Evolutionary conservation across 2,329 filamentous ascomycete genomes (phyloP).

Genomic region (Dendrostoma leiphaemia): DNA sequence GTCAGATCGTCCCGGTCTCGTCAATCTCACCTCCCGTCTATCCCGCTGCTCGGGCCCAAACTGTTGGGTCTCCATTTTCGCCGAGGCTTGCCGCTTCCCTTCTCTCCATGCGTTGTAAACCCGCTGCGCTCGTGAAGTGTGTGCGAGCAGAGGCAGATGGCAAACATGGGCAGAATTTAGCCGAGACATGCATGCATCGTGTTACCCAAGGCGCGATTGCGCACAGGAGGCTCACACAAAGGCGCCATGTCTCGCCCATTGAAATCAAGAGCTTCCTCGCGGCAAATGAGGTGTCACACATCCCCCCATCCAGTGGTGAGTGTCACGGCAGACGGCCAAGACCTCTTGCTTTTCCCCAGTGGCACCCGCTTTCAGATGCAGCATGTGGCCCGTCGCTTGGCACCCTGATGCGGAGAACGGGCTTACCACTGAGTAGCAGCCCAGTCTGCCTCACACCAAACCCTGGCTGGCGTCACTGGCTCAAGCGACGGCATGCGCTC

Average conservation of each 20-base stretch:
- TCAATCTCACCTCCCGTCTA: conserved; percentile 11
- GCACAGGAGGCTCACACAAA: conserved; percentile 17
- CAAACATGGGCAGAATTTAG: conserved; percentile 17
- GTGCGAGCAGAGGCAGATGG: not conserved
- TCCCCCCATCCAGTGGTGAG: not conserved
- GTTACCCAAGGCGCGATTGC: conserved; percentile 11
- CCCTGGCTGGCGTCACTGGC: conserved; percentile 5
- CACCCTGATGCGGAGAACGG: conserved; percentile 6
- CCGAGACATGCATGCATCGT: conserved; percentile 18
- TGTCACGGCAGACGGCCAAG: conserved; percentile 8
- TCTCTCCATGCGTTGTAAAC: not conserved
- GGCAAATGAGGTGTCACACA: conserved; percentile 7
- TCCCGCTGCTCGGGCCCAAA: not conserved
- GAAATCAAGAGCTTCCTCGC: conserved; percentile 2
- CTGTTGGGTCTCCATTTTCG: not conserved
- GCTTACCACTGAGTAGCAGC: not conserved
- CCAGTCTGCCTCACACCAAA: not conserved
- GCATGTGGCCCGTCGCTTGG: conserved; percentile 1
- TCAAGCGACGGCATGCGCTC: not conserved
- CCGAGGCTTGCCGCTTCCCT: not conserved
- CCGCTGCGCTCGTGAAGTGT: not conserved
- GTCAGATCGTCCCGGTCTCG: conserved; percentile 12
- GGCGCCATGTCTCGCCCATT: conserved; percentile 13
- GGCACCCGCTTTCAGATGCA: not conserved
- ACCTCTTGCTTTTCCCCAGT: conserved; percentile 2